A percentile compares a stretch with the other conserved stretches of the same genome.
These are phyloP conservation scores for Fusarium scirpi DNA, from an alignment of 2,329 filamentous ascomycete genomes.

Conservation along the genomic window DNA sequence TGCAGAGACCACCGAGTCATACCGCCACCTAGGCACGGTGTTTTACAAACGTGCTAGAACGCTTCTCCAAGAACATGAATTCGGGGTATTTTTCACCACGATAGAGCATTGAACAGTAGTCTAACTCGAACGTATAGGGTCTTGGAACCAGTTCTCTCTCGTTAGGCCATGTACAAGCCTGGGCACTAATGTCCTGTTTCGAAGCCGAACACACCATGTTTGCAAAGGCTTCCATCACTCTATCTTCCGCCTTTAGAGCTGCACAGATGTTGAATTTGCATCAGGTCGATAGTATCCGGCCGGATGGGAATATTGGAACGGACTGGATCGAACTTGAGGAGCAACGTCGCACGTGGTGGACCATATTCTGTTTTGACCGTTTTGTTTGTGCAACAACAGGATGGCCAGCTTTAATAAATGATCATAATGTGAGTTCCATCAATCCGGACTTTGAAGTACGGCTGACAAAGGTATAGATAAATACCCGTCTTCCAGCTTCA, in stretches of 20 bases:
- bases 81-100: not conserved
- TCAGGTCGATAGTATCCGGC: not conserved
- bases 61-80: constrained; percentile 6
- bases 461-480: constrained; percentile 3
- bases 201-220: constrained; percentile 28
- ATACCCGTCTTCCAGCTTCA: constrained; percentile 16
- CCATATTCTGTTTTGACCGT: constrained; percentile 26
- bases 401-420: constrained; percentile 19
- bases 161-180: constrained; percentile 14
- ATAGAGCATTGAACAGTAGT: not conserved
- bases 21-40: not conserved
- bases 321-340: constrained; percentile 21
- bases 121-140: not conserved
- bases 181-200: constrained; percentile 15
- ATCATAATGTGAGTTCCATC: not conserved
- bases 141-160: not conserved
- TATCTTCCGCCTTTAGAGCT: constrained; percentile 8
- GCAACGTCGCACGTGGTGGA: constrained; percentile 25
- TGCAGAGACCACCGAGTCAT: constrained; percentile 2
- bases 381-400: constrained; percentile 25
- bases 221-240: constrained; percentile 22
- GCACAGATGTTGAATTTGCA: constrained; percentile 15
- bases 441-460: rapidly evolving
- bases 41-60: constrained; percentile 10
- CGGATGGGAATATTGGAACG: rapidly evolving